Conservation (phyloP, 1,284 basidiomycete species). For the Termitomyces sp. region DNA sequence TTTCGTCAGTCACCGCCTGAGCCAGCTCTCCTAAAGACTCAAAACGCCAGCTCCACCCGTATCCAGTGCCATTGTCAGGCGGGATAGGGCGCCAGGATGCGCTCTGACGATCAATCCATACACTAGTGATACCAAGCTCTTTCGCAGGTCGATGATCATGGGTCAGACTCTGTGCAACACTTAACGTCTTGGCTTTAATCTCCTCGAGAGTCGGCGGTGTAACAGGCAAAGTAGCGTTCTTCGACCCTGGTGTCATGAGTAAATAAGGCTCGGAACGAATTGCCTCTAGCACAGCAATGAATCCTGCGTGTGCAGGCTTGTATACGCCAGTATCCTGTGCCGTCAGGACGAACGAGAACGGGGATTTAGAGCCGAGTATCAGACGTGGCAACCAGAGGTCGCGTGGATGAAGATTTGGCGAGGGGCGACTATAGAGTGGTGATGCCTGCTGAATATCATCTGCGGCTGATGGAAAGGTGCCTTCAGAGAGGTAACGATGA, state of each 20-base stretch:
- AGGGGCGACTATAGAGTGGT: slow-evolving; percentile 26
- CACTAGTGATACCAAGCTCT: slow-evolving; percentile 43
- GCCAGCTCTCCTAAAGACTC: slow-evolving; percentile 53
- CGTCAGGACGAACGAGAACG: slow-evolving; percentile 61
- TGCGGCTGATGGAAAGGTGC: slow-evolving; percentile 16
- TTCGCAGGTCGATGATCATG: slow-evolving; percentile 57
- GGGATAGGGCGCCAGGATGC: slow-evolving; percentile 37
- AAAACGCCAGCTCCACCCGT: slow-evolving; percentile 45
- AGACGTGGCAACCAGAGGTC: slow-evolving; percentile 37
- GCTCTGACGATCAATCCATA: slow-evolving; percentile 57
- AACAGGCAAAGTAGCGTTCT: slow-evolving; percentile 18
- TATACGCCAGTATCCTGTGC: slow-evolving; percentile 65
- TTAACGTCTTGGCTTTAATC: slow-evolving; percentile 25
- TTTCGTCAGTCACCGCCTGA: slow-evolving; percentile 35
- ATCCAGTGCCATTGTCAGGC: slow-evolving; percentile 17
- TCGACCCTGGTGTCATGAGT: slow-evolving; percentile 30
- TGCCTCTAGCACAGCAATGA: slow-evolving; percentile 43
- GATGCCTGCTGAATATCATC: slow-evolving; percentile 7
- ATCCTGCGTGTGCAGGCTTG: slow-evolving; percentile 61
- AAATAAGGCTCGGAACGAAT: slow-evolving; percentile 39
- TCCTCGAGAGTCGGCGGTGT: slow-evolving; percentile 1
- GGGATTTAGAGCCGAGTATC: slow-evolving; percentile 37
- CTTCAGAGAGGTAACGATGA: slow-evolving; percentile 49
- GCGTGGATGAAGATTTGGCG: slow-evolving; percentile 25
- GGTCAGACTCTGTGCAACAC: slow-evolving; percentile 55